Evolutionary conservation across 2,329 filamentous ascomycete species (phyloP).

Genomic region (Arthrinium puccinioides): DNA sequence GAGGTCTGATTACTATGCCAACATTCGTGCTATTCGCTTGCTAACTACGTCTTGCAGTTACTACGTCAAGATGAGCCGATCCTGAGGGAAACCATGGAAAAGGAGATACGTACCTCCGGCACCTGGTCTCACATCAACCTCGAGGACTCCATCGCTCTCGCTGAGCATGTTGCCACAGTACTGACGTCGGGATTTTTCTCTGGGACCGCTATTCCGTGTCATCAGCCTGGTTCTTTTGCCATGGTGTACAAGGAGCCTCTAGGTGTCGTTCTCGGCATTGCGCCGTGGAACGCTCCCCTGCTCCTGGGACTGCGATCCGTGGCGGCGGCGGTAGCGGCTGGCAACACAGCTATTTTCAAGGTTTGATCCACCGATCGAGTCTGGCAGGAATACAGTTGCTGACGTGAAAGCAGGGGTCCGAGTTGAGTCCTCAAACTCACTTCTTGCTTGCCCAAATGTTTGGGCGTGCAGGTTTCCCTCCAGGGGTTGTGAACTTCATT

Average conservation of each 20-base stretch:
- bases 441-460: constrained; percentile 25
- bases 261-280: constrained; percentile 19
- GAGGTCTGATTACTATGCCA: not conserved
- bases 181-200: not conserved
- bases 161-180: not conserved
- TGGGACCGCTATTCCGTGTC: not conserved
- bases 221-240: not conserved
- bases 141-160: not conserved
- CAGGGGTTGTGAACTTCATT: constrained; percentile 29
- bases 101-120: not conserved
- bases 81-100: not conserved
- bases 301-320: constrained; percentile 15
- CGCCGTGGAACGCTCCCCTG: constrained; percentile 18
- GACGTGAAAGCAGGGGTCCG: constrained; percentile 22
- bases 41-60: not conserved
- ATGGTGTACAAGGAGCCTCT: constrained; percentile 9
- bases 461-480: constrained; percentile 29
- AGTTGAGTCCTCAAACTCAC: constrained; percentile 19
- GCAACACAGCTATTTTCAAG: constrained; percentile 18
- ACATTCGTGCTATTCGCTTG: not conserved
- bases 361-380: too few species aligned
- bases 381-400: too few species aligned
- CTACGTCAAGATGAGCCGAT: not conserved
- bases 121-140: not conserved
- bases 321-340: constrained; percentile 11